These are phyloP conservation scores for Penicillium soppii DNA, from an alignment of 495 filamentous ascomycete genomes.

Conservation along the genomic window DNA sequence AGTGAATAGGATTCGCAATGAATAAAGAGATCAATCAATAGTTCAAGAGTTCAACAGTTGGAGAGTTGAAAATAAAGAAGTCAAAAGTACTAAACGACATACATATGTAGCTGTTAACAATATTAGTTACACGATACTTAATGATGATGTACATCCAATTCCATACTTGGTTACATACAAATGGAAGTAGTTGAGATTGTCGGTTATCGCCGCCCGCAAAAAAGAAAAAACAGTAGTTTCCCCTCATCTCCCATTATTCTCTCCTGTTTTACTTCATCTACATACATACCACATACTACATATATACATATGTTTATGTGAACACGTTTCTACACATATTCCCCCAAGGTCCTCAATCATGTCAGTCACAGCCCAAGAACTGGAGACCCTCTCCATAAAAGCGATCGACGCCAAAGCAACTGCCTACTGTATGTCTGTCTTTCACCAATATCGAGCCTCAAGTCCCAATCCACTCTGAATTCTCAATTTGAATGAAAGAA, in stretches of 20 bases:
- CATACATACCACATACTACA: too few species aligned
- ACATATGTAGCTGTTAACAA: too few species aligned
- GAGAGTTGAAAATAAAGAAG: not conserved
- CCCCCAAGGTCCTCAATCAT: not conserved
- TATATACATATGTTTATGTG: too few species aligned
- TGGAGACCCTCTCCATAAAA: slow-evolving; percentile 57
- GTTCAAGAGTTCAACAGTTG: too few species aligned
- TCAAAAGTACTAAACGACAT: too few species aligned
- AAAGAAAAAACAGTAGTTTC: not conserved
- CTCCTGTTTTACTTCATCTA: not conserved
- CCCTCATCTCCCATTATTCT: not conserved
- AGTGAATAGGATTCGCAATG: slow-evolving; percentile 2
- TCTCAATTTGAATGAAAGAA: not conserved
- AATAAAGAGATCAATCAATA: too few species aligned
- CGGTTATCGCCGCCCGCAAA: not conserved
- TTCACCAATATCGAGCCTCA: too few species aligned
- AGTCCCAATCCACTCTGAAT: not conserved
- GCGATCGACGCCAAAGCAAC: slow-evolving; percentile 64
- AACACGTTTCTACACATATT: not conserved
- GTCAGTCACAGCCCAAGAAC: slow-evolving; percentile 44
- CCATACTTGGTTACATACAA: not conserved
- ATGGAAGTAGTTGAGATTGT: too few species aligned
- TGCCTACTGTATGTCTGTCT: slow-evolving; percentile 74
- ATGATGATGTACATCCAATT: too few species aligned
- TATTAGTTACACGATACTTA: too few species aligned